Conservation (phyloP, 1,284 basidiomycete species). For the Sporisorium exsertum region DNA sequence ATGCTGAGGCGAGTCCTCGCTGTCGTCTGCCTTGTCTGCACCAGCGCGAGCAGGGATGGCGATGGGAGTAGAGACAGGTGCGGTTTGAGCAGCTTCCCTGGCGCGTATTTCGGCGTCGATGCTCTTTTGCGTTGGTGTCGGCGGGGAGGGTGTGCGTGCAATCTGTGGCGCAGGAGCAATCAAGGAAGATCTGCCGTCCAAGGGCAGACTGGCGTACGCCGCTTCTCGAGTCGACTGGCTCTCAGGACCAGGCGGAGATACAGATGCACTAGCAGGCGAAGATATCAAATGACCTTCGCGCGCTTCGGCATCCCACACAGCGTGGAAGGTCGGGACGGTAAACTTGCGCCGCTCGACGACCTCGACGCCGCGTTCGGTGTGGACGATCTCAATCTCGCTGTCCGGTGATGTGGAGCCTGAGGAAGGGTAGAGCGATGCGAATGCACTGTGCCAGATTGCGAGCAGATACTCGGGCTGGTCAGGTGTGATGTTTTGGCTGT, state of each 20-base stretch:
- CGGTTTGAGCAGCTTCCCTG: conserved; percentile 6
- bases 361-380: conserved; percentile 63
- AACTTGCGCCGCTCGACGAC: conserved; percentile 73
- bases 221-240: conserved; percentile 72
- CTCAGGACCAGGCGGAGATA: background rate
- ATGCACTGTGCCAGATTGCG: conserved; percentile 89
- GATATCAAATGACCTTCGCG: conserved; percentile 6
- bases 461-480: conserved; percentile 78
- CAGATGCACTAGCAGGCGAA: background rate
- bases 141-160: conserved; percentile 52
- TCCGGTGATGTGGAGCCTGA: conserved; percentile 63
- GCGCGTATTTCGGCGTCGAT: conserved; percentile 30
- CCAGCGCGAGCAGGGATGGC: conserved; percentile 11
- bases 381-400: conserved; percentile 54
- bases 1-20: conserved; percentile 32
- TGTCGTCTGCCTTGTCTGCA: conserved; percentile 9
- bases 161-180: conserved; percentile 75
- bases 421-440: conserved; percentile 83
- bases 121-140: conserved; percentile 39
- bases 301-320: conserved; percentile 77
- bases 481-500: conserved; percentile 69
- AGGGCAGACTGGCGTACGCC: conserved; percentile 81
- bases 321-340: conserved; percentile 77
- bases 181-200: conserved; percentile 86
- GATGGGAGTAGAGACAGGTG: conserved; percentile 10